These are phyloP conservation scores for Umbelopsis vinacea DNA, from an alignment of 192 early-diverging fungal genomes.

Conservation along the genomic window DNA sequence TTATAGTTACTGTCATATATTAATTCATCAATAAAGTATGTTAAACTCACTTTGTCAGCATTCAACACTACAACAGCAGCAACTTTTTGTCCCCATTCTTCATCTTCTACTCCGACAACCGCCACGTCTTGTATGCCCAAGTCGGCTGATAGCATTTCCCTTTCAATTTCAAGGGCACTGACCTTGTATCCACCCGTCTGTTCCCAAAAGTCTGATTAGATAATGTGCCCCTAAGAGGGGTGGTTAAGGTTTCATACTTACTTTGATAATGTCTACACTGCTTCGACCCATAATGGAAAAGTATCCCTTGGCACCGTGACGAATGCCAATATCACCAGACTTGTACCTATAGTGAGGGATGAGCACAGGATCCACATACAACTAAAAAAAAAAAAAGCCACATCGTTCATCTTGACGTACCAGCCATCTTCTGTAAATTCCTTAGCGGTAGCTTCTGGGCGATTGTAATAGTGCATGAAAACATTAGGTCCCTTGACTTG, in stretches of 20 bases:
- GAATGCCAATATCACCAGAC: slow-evolving; percentile 79
- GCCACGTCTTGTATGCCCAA: slow-evolving; percentile 69
- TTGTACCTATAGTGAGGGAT: slow-evolving; percentile 53
- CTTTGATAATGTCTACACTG: slow-evolving; percentile 86
- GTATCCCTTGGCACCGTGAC: slow-evolving; percentile 51
- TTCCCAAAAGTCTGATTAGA: not conserved
- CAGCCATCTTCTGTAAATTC: slow-evolving; percentile 76
- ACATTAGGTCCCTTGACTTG: slow-evolving; percentile 75
- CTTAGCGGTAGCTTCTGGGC: slow-evolving; percentile 70
- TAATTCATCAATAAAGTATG: too few relatives aligned
- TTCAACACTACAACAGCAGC: slow-evolving; percentile 67
- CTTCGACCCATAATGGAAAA: slow-evolving; percentile 81
- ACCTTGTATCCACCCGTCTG: slow-evolving; percentile 86
- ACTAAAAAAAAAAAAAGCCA: not conserved
- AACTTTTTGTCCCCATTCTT: slow-evolving; percentile 79
- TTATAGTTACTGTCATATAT: too few relatives aligned
- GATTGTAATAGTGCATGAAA: slow-evolving; percentile 80
- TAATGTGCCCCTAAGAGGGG: not conserved
- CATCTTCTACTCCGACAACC: slow-evolving; percentile 73
- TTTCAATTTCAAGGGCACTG: slow-evolving; percentile 83
- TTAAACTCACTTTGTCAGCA: slow-evolving; percentile 17
- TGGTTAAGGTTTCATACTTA: slow-evolving; percentile 7
- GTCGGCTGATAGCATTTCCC: slow-evolving; percentile 66
- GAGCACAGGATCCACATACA: not conserved
- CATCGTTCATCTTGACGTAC: slow-evolving; percentile 37